Evolutionary conservation across 495 filamentous ascomycete genomes (phyloP).

Genomic region (Friedmanniomyces simplex): DNA sequence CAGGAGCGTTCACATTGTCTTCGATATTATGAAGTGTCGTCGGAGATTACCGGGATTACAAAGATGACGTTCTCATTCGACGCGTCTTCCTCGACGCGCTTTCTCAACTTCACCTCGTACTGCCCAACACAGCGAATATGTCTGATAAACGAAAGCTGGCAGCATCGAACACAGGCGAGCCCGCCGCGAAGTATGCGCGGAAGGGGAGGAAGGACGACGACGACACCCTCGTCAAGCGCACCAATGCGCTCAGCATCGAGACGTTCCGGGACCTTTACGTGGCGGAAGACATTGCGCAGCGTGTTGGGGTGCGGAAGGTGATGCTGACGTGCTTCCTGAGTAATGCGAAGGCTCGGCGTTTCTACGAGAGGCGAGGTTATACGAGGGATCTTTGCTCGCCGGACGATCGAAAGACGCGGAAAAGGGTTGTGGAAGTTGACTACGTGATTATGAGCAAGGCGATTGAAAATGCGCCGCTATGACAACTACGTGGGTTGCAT

Average conservation of each 20-base stretch:
- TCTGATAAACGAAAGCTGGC: not conserved
- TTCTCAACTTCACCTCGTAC: too few relatives aligned
- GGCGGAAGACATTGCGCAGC: conserved; percentile 23
- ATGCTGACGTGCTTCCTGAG: conserved; percentile 78
- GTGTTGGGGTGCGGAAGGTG: conserved; percentile 48
- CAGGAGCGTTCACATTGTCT: too few relatives aligned
- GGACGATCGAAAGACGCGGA: conserved; percentile 13
- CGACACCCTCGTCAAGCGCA: conserved; percentile 2
- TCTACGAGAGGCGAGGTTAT: conserved; percentile 64
- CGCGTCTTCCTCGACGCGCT: too few relatives aligned
- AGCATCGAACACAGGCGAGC: not conserved
- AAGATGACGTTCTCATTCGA: too few relatives aligned
- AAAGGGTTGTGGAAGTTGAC: conserved; percentile 11
- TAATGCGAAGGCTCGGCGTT: conserved; percentile 50
- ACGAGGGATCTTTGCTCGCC: conserved; percentile 25
- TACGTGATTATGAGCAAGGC: conserved; percentile 18
- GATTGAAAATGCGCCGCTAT: not conserved
- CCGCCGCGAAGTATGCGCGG: not conserved
- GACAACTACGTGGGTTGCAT: too few relatives aligned
- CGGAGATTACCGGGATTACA: too few relatives aligned
- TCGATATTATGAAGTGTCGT: too few relatives aligned
- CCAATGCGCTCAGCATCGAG: not conserved
- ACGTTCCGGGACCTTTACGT: conserved; percentile 1
- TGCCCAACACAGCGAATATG: not conserved
- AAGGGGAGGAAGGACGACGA: not conserved